Evolutionary conservation across 768 basidiomycete species (phyloP).

Genomic region (Lactarius hengduanensis): DNA sequence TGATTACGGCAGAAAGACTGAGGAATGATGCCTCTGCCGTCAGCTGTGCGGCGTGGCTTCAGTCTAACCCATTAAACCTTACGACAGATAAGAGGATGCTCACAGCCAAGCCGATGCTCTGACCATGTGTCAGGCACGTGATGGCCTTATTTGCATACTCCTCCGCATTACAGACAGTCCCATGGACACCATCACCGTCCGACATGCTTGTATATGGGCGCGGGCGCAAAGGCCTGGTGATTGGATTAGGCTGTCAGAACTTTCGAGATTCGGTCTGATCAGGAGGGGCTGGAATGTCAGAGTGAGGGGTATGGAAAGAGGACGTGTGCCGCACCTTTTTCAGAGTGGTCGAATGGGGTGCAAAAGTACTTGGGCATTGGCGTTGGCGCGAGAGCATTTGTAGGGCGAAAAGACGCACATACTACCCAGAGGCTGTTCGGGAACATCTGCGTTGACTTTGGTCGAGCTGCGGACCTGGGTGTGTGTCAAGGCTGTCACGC

Average conservation of each 20-base stretch:
- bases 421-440: no score
- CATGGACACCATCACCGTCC: no score
- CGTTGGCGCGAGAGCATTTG: no score
- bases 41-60: conserved; percentile 31
- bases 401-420: no score
- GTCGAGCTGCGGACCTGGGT: no score
- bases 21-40: conserved; percentile 37
- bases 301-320: not conserved
- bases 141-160: not conserved
- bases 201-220: not conserved
- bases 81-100: not conserved
- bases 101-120: conserved; percentile 41
- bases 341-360: no score
- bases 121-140: conserved; percentile 36
- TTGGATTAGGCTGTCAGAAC: not conserved
- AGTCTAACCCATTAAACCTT: not conserved
- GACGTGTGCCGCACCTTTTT: not conserved
- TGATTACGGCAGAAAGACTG: not conserved
- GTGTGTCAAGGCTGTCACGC: no score
- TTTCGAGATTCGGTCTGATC: not conserved
- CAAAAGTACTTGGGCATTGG: no score
- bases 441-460: no score
- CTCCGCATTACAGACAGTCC: conserved; percentile 13
- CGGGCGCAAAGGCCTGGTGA: not conserved
- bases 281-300: not conserved